Conservation (phyloP, 2,329 filamentous ascomycete genomes). For the Tricladium varicosporioides region DNA sequence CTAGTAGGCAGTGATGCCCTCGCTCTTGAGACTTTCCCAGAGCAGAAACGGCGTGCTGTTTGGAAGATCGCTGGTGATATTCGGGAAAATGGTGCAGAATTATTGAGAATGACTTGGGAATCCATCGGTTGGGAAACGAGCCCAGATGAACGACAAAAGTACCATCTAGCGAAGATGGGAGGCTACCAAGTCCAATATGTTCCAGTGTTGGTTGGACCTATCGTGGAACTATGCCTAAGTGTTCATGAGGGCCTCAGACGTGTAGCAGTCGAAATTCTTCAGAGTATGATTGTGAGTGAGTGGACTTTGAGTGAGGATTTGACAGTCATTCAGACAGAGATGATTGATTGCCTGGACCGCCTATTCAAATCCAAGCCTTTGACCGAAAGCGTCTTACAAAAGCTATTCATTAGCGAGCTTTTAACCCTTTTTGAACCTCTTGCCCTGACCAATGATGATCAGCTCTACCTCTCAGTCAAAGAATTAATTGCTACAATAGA, state of each 20-base stretch:
- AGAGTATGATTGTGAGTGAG: constrained; percentile 98
- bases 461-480: constrained; percentile 72
- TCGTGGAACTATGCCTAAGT: constrained; percentile 91
- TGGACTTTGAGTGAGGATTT: constrained; percentile 95
- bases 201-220: constrained; percentile 83
- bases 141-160: constrained; percentile 72
- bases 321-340: constrained; percentile 87
- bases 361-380: constrained; percentile 87
- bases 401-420: constrained; percentile 86
- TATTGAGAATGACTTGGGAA: constrained; percentile 85
- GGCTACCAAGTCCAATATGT: constrained; percentile 99
- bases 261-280: constrained; percentile 89
- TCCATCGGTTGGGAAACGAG: constrained; percentile 95
- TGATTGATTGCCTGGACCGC: constrained; percentile 88
- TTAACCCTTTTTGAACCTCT: constrained; percentile 76
- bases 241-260: constrained; percentile 87
- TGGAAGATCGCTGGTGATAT: constrained; percentile 99
- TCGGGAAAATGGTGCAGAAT: constrained; percentile 82
- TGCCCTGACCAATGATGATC: constrained; percentile 64
- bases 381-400: constrained; percentile 86
- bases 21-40: constrained; percentile 91
- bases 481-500: constrained; percentile 82
- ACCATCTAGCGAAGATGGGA: constrained; percentile 79
- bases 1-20: constrained; percentile 86
- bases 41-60: constrained; percentile 92